phyloP scores from a whole-genome alignment of 2,329 filamentous ascomycete genomes.

The Colletotrichum sp. region DNA sequence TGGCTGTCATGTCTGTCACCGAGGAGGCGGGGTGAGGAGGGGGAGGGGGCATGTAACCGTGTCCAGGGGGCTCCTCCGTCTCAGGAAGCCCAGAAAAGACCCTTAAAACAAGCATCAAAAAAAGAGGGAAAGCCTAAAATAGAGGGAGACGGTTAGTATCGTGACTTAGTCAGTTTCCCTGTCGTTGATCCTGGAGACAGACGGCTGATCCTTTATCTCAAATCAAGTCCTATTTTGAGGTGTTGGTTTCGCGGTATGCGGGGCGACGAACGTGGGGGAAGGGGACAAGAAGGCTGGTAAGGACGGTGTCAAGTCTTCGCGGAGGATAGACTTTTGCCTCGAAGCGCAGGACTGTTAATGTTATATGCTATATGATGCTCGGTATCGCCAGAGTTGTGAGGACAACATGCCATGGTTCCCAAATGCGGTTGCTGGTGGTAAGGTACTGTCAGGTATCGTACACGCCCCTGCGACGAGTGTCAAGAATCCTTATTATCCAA shows the following conservation, averaged over 20 bases:
- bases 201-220: background rate
- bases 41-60: background rate
- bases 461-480: background rate
- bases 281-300: fast-evolving
- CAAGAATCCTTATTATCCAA: too few relatives aligned
- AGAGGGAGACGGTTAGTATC: background rate
- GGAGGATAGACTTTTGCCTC: background rate
- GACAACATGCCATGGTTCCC: background rate
- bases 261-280: background rate
- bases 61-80: background rate
- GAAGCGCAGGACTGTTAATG: background rate
- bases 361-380: background rate
- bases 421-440: background rate
- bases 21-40: background rate
- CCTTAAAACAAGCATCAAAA: background rate
- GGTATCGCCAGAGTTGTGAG: background rate
- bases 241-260: background rate
- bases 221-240: background rate
- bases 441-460: background rate
- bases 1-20: background rate
- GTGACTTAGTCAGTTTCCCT: background rate
- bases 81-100: background rate
- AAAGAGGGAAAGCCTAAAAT: background rate
- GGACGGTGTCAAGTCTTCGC: background rate
- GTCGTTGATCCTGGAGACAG: background rate